phyloP scores from a whole-genome alignment of 1,284 basidiomycete genomes.

The Rhodotorula sp. region DNA sequence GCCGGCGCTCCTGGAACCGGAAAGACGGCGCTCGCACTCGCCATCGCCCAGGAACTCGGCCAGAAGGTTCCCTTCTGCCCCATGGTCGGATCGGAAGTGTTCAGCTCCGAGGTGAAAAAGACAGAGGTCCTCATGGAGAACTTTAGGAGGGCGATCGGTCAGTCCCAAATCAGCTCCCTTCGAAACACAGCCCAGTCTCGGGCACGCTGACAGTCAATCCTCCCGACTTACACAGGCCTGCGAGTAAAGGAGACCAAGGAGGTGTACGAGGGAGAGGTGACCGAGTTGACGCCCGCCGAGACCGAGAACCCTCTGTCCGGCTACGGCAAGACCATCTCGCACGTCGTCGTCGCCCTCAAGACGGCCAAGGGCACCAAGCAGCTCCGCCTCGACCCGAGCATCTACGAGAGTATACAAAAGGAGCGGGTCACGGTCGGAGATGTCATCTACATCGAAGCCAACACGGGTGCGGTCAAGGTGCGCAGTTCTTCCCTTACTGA shows the following conservation, averaged over 20 bases:
- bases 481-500: conserved; percentile 22
- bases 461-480: conserved; percentile 94
- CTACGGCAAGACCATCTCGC: conserved; percentile 97
- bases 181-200: too few species aligned
- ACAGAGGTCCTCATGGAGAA: conserved; percentile 96
- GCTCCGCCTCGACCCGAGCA: conserved; percentile 86
- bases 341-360: conserved; percentile 94
- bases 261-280: conserved; percentile 98
- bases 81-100: conserved; percentile 97
- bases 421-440: conserved; percentile 96
- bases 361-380: conserved; percentile 99
- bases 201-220: background rate
- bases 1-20: conserved; percentile 90
- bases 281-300: conserved; percentile 92
- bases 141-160: conserved; percentile 93
- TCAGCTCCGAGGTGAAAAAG: conserved; percentile 97
- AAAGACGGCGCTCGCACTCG: conserved; percentile 92
- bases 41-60: conserved; percentile 90
- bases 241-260: conserved; percentile 98
- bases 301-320: conserved; percentile 92
- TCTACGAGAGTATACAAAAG: conserved; percentile 97
- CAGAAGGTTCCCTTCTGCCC: conserved; percentile 96
- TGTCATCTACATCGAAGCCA: conserved; percentile 92
- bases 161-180: background rate
- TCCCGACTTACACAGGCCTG: conserved; percentile 62